These are phyloP conservation scores for Phytopythium montanum DNA, from an alignment of 352 stramenopile genomes.

Conservation along the genomic window DNA sequence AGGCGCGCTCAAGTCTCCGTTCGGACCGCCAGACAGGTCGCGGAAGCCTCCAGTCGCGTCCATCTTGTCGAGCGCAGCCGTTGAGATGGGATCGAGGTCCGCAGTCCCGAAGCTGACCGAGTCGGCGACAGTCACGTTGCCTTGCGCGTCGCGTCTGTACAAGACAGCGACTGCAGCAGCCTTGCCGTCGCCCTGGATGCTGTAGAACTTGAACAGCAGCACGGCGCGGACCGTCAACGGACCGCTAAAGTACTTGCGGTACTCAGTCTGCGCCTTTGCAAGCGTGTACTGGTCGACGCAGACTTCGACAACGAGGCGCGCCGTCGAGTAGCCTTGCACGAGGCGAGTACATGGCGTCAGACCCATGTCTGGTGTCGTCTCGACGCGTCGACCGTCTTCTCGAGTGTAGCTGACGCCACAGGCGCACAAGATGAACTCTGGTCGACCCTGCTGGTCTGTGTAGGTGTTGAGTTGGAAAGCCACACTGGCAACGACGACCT, in stretches of 20 bases:
- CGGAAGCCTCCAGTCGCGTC: not conserved
- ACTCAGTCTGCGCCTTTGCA: not conserved
- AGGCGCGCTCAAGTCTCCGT: not conserved
- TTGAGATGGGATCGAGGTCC: not conserved
- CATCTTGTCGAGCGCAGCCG: not conserved
- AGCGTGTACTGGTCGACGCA: not conserved
- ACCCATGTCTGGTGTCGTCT: not conserved
- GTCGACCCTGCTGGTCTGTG: too few species aligned
- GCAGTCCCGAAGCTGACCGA: not conserved
- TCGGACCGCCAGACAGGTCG: not conserved
- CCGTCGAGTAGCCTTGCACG: not conserved
- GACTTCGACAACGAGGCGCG: slow-evolving; percentile 2
- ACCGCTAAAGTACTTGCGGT: not conserved
- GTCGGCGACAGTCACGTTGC: not conserved
- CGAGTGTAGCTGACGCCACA: too few species aligned
- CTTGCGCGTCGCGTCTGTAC: not conserved
- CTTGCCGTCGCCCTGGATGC: not conserved
- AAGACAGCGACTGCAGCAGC: not conserved
- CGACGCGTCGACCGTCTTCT: not conserved
- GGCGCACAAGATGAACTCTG: not conserved
- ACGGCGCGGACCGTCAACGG: not conserved
- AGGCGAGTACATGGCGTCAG: not conserved
- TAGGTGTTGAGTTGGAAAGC: not conserved
- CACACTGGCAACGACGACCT: not conserved
- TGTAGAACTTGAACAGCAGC: not conserved